A percentile compares a stretch with the other conserved stretches of the same genome.
phyloP scores from a whole-genome alignment of 2,329 filamentous ascomycete genomes.

The Teratosphaeria gauchensis region DNA sequence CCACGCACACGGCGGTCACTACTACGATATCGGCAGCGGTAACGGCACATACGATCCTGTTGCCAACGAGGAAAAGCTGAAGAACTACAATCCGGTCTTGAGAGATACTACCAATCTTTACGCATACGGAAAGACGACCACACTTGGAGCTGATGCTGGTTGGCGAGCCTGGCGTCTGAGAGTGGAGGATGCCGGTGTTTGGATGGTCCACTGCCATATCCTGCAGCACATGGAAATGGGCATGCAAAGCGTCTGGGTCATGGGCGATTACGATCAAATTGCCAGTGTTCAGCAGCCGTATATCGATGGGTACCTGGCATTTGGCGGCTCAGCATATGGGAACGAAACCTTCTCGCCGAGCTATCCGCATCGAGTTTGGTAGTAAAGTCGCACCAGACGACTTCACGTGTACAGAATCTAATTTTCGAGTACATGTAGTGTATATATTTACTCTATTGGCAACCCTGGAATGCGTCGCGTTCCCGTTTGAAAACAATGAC shows the following conservation, averaged over 20 bases:
- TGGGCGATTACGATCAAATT: conserved; percentile 36
- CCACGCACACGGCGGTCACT: conserved; percentile 47
- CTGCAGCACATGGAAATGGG: conserved; percentile 51
- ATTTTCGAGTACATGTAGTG: neutral
- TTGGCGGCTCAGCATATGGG: conserved; percentile 36
- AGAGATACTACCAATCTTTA: conserved; percentile 48
- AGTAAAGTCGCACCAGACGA: neutral
- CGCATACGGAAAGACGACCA: conserved; percentile 38
- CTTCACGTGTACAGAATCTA: neutral
- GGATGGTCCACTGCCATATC: conserved; percentile 55
- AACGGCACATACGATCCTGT: conserved; percentile 44
- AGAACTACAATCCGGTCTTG: conserved; percentile 29
- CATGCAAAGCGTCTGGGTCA: conserved; percentile 39
- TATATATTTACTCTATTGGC: too few species aligned
- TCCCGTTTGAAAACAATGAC: neutral
- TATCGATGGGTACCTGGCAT: conserved; percentile 35
- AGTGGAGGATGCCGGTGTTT: conserved; percentile 44
- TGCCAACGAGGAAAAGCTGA: conserved; percentile 38
- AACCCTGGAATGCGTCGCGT: too few species aligned
- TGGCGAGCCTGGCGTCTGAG: conserved; percentile 55
- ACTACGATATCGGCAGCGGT: conserved; percentile 45
- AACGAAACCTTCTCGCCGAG: conserved; percentile 15
- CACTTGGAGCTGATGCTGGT: conserved; percentile 36
- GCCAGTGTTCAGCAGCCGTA: conserved; percentile 23
- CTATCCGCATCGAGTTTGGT: conserved; percentile 12